Conservation (phyloP, 345 rosid genomes). For the Sonneratia caseolaris region DNA sequence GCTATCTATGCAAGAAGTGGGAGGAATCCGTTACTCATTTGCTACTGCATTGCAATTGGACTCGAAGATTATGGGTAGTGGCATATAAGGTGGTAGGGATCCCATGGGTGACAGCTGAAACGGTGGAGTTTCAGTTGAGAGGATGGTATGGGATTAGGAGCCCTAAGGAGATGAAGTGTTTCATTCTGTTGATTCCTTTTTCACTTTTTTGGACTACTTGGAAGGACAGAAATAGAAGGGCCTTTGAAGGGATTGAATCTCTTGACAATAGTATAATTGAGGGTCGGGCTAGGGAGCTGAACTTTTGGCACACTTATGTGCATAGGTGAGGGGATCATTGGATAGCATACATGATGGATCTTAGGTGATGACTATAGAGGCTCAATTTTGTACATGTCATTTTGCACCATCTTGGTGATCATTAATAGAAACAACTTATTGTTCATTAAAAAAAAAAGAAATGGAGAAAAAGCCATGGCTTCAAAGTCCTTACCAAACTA, state of each 20-base stretch:
- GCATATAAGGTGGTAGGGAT: not conserved
- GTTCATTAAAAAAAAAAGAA: not conserved
- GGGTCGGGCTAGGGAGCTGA: no score
- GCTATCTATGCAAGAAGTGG: not conserved
- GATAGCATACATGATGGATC: no score
- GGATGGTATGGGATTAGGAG: not conserved
- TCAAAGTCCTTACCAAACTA: conserved; percentile 52
- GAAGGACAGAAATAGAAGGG: not conserved
- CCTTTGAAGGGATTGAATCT: not conserved
- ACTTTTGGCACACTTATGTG: no score
- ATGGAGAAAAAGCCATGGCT: conserved; percentile 5
- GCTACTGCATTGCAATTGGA: not conserved
- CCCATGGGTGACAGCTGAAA: not conserved
- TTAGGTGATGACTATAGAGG: no score
- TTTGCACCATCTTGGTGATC: no score
- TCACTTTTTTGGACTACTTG: not conserved
- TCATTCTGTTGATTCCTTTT: not conserved
- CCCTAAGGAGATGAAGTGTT: not conserved
- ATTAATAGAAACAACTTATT: no score
- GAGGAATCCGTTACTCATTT: not conserved
- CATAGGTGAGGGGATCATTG: no score
- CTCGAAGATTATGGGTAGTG: not conserved
- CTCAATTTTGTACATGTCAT: no score
- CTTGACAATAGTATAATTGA: no score
- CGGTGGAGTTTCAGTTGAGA: not conserved